Percentiles rank a stretch among this genome's conserved stretches.
phyloP scores from a whole-genome alignment of 257 asterid species.

The Solanum neorickii region DNA sequence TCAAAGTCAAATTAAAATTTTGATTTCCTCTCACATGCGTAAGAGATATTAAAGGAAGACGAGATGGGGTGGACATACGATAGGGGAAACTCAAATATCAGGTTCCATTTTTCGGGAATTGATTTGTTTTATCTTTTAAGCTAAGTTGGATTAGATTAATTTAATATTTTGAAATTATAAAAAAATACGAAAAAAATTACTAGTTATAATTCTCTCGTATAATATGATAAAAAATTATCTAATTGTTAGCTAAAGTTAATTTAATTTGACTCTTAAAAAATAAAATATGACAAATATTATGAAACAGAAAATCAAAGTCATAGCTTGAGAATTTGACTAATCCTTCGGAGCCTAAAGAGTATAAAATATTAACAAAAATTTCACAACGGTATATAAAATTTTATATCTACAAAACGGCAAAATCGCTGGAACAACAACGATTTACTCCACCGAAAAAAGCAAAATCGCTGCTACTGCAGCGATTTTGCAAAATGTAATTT shows the following conservation, averaged over 20 bases:
- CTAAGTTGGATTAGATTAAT: background rate
- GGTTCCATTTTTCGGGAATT: background rate
- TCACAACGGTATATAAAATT: too few relatives aligned
- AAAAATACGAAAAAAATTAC: background rate
- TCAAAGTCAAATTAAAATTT: too few relatives aligned
- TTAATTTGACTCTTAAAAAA: background rate
- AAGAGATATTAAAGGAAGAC: background rate
- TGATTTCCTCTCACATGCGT: background rate
- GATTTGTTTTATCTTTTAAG: too few relatives aligned
- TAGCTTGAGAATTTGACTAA: background rate
- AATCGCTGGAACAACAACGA: too few relatives aligned
- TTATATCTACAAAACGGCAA: too few relatives aligned
- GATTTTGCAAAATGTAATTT: too few relatives aligned
- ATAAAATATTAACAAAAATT: too few relatives aligned
- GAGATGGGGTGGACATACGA: background rate
- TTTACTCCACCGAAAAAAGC: too few relatives aligned
- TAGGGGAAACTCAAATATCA: background rate
- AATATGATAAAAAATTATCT: background rate
- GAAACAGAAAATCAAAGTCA: background rate
- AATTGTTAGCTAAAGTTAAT: background rate
- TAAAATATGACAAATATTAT: too few relatives aligned
- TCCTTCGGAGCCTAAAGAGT: too few relatives aligned
- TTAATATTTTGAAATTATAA: background rate
- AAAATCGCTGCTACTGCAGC: too few relatives aligned
- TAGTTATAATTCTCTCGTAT: background rate